Evolutionary conservation across 192 early-diverging fungal genomes (phyloP), one percentile per base, ranked within the genome.

Genomic region (Diversispora epigaea): DNA sequence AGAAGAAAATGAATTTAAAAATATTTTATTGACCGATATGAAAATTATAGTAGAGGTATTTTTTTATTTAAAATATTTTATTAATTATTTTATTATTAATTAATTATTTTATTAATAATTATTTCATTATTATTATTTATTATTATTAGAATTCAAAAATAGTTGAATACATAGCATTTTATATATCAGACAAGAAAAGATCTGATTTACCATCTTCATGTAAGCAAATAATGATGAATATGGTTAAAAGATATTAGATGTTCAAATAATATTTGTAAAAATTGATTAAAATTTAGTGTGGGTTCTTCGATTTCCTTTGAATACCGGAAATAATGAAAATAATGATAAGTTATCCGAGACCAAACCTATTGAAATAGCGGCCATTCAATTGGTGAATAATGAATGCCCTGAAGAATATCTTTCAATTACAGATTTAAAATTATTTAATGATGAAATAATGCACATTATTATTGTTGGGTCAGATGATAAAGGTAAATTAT

Each of bases 371-470:
- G 73, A 75, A 39, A 50, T 75, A 3, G 6, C 73, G 0, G n/a
- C 12, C 15, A 43, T 75, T 7, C 12, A 65, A n/a, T 19, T 75
- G 8, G n/a, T 8, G 39, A 75, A 58, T 49, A 22, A 63, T 6
- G 49, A 49, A 11, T 6, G 14, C 0, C 45, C 5, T 17, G 17
- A 47, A 39, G 49, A 75, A 32, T 40, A 41, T 46, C 7, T 75
- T 7, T 22, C 11, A 32, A 44, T 75, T 14, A 52, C 41, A 39
- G 73, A 65, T 63, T 19, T 75, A 15, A 40, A 55, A 52, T 52
- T 75, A 19, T 65, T 65, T 64, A 40, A 75, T 64, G 73, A 75
- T 43, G 62, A 65, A 65, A 63, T 19, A 25, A 52, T 75, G 39
- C 22, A 61, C 8, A 22, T 75, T 15, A 41, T 64, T 41, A 25